Evolutionary conservation across 169 alveolate genomes (phyloP), one percentile per base, ranked within the genome.

Genomic region (Pseudocohnilembus persalinus): DNA sequence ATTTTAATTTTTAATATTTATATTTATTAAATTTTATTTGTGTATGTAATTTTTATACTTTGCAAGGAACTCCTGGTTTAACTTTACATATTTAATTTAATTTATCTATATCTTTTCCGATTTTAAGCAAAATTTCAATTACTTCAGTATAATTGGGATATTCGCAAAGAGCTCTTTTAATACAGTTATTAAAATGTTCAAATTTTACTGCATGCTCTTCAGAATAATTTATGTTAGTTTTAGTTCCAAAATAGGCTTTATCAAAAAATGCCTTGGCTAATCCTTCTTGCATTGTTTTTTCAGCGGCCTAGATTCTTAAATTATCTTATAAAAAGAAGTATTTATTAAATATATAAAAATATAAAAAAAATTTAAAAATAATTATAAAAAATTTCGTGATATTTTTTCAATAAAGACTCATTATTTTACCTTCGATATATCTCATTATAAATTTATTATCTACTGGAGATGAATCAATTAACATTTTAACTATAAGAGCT

Each of bases 21-120:
- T n/a, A n/a, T n/a, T n/a, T n/a, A n/a, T n/a, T n/a, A n/a, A n/a
- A n/a, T n/a, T n/a, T n/a, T n/a, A n/a, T n/a, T n/a, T n/a, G n/a
- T n/a, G n/a, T n/a, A n/a, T n/a, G n/a, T n/a, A n/a, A n/a, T 49
- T 4, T 49, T 49, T 49, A 11, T 49, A 49, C 68, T 83, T 98
- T 98, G 20, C 98, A 98, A 20, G 99, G 99, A 27, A 98, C 93
- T 28, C 99, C 99, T 0, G 99, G 98, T 32, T 97, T 96, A 29
- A 98, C 96, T 72, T 94, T 96, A 83, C 99, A 99, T 77, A 87
- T 87, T 81, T 96, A 93, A 28, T 88, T 83, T 68, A 98, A 83
- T 28, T 95, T 88, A 73, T 90, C 86, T 82, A 93, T 84, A 65
- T 92, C 86, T 6, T 92, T 82, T 29, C 91, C 92, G n/a, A 87